Base-by-base conservation (phyloP, 305 asterid genomes). In the Salvia sclarea region DNA sequence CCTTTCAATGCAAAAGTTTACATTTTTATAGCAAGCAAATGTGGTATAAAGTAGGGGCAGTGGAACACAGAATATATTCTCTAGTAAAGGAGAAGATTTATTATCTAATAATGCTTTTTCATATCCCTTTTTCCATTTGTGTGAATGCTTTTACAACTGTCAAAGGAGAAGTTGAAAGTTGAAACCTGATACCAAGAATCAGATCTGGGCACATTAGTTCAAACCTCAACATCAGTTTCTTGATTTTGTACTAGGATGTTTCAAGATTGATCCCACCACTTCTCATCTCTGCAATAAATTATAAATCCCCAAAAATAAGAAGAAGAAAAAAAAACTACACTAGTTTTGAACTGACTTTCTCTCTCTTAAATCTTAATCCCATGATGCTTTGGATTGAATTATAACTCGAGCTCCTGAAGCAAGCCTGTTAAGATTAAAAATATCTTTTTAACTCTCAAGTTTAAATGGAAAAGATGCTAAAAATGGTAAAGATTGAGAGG, bases 391-490 rank as follows among this genome's bases (percentile, higher is more conserved):
- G 61, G 91, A 79, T 59, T 89, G 88, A 68, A 89, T 87, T 74
- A 91, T 84, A 80, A 89, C 80, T 83, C 92, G 86, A 82, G 97
- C 96, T 86, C 98, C 98, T 68, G 96, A 90, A 81, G 97, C 91
- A 82, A 92, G 96, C 95, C 95, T 92, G 96, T 68, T 66, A 21
- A 12, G 20, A 22, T 53, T 55, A 73, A 56, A 67, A 41, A 9
- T 62, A 12, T 8, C 59, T 1, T 16, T 59, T 73, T 75, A 80
- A 56, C 12, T 7, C 37, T 7, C 13, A 25, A 22, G 24, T 56
- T 52, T 30, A 68, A 57, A 67, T 48, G 68, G 14, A 50, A 61
- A 74, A 62, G 45, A 11, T 37, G 16, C 6, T 7, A 17, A 14
- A 50, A 8, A 1, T 54, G 62, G 24, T 12, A 56, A 12, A n/a